Evolutionary conservation across 139 green algal genomes (phyloP).

Genomic region (Volvox africanus): DNA sequence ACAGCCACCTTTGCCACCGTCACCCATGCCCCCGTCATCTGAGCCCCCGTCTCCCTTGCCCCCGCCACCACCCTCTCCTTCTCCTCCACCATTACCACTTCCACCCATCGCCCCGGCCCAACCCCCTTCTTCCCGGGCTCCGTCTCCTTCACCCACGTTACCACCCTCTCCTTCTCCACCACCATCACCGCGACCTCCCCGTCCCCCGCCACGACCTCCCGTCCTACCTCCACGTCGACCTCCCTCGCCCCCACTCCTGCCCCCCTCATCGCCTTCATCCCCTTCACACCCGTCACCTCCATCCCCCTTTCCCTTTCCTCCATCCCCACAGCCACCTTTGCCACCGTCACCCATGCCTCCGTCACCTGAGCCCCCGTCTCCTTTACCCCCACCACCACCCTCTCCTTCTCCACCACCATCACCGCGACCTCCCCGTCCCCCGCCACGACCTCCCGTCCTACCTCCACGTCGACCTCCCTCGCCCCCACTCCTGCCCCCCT

Average conservation of each 20-base stretch:
- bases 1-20: background rate
- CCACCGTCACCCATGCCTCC: background rate
- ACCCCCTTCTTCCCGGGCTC: background rate
- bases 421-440: no score
- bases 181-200: background rate
- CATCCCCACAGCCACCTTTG: background rate
- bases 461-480: no score
- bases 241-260: background rate
- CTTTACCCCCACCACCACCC: no score
- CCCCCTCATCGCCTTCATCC: background rate
- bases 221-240: background rate
- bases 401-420: no score
- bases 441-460: no score
- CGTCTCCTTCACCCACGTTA: background rate
- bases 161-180: background rate
- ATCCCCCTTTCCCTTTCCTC: background rate
- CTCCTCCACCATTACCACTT: no score
- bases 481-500: no score
- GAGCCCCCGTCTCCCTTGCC: background rate
- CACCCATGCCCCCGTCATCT: background rate
- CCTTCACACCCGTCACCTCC: background rate
- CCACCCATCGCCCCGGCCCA: background rate
- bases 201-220: background rate
- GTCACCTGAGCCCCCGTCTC: background rate
- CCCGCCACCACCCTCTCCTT: no score